Evolutionary conservation across 805 yeast genomes (phyloP), one percentile per base, ranked within the genome.

Genomic region (Suhomyces sp.): DNA sequence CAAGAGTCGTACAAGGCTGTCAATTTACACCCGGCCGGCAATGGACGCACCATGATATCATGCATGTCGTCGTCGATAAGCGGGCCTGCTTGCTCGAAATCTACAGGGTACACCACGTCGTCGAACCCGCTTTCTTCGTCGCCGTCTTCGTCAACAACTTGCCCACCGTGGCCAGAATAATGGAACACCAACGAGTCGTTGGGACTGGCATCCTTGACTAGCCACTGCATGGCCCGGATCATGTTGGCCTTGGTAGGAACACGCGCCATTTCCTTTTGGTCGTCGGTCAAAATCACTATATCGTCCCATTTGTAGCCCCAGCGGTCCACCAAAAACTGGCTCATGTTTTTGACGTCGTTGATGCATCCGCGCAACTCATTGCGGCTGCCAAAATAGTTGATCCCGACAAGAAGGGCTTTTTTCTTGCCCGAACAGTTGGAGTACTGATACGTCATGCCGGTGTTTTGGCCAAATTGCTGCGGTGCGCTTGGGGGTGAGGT

Each of bases 121-220:
- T 72, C 76, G 46, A 38, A 62, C 0, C 76, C 76, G 40, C 63
- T 62, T 22, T 70, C 75, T 55, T 72, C 76, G 50, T 71, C 76
- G 6, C 76, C 76, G 51, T 70, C 70, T 48, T 58, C 53, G 57
- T 72, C 76, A 46, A 64, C 60, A 6, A 74, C 70, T 12, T 60
- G 59, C 38, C 76, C 76, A 15, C 76, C 76, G 56, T 72, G 76
- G n/a, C 76, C 76, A 6, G 71, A 65, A 50, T 69, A 72, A 54
- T 71, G 76, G 63, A 72, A 71, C 40, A 71, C 71, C 47, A 72
- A 63, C 40, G 76, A 71, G 50, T 71, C 75, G 55, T 71, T 68
- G 6, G 76, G 76, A 35, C 66, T 56, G 13, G 76, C 76, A 46
- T 69, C 74, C 49, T 59, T 62, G 13, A 70, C 73, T 44, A 72